Conservation (phyloP, 805 yeast genomes). For the Yarrowia sp. region DNA sequence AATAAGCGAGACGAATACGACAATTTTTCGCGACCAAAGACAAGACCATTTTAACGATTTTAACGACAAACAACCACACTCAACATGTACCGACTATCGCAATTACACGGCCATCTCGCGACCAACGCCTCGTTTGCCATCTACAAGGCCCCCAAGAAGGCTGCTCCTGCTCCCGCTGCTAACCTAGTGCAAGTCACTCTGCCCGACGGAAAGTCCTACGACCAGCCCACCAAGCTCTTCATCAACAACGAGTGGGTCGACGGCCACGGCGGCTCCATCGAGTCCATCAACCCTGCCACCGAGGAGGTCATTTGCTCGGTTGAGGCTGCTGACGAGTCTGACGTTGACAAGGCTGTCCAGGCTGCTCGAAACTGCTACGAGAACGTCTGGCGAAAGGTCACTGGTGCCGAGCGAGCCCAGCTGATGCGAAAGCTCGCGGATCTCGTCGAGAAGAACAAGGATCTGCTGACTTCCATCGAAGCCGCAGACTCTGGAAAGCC, state of each 20-base stretch:
- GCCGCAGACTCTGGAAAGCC: constrained; percentile 91
- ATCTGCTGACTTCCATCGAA: constrained; percentile 79
- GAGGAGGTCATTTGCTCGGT: constrained; percentile 73
- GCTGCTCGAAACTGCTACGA: constrained; percentile 84
- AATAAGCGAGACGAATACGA: too few species aligned
- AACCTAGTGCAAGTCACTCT: constrained; percentile 43
- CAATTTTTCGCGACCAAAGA: too few species aligned
- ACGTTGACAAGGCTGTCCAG: constrained; percentile 82
- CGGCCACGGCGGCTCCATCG: constrained; percentile 65
- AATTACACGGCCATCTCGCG: constrained; percentile 3
- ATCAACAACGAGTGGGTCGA: constrained; percentile 78
- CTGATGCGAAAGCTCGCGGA: constrained; percentile 77
- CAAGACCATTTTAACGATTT: too few species aligned
- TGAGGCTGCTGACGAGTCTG: constrained; percentile 78
- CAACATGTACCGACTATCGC: constrained; percentile 24
- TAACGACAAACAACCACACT: neutral
- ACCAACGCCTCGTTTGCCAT: constrained; percentile 16
- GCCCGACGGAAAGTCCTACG: constrained; percentile 77
- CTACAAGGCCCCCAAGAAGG: constrained; percentile 31
- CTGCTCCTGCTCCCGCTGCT: constrained; percentile 10
- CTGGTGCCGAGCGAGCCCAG: constrained; percentile 71
- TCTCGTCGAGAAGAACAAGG: constrained; percentile 72
- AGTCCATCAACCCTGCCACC: constrained; percentile 71
- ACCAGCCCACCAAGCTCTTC: constrained; percentile 83
- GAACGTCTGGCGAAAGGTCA: constrained; percentile 69